Evolutionary conservation across 768 basidiomycete species (phyloP), one percentile per base, ranked within the genome.

Genomic region (Mycena belliarum): DNA sequence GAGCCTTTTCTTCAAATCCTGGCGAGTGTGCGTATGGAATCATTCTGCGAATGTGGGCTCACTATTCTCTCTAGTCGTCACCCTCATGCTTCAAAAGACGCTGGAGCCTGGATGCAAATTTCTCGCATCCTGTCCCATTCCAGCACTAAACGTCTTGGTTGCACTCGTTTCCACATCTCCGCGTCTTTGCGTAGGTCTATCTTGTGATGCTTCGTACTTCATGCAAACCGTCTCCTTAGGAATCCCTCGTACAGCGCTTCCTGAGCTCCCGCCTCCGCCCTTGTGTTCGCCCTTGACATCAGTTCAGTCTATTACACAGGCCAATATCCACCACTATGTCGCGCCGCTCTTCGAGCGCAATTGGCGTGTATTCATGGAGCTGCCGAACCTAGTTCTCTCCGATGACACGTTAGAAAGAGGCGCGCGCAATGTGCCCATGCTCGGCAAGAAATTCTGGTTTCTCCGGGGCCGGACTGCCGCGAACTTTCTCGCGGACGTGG

Each of bases 371-470:
- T 56, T 57, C 42, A 28, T 32, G 41, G 55, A 57, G 41, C 33
- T 57, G 46, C 60, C 50, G 43, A 61, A 51, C 38, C 16, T 61
- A n/a, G 44, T 42, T 38, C 25, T 61, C n/a, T 29, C 18, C 7
- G 42, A 45, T 23, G 47, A 53, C 41, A 6, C 35, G 12, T 47
- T 61, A 21, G 55, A 43, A 15, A 21, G 55, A 44, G 18, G 35
- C 12, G 33, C 50, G 21, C 55, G 41, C 12, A 44, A 20, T 29
- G 55, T 53, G 23, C 33, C 49, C n/a, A n/a, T 61, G 46, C 60
- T 61, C 24, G 60, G 55, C 15, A 61, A 61, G 48, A 61, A 61
- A 44, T 61, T 61, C 35, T 24, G 37, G 40, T 61, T 61, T 37
- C 50, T 48, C 10, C 38, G 49, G 4, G 32, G 40, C 20, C 40